Base-by-base conservation (phyloP, 2,329 filamentous ascomycete genomes). In the Fusarium nygamai region DNA sequence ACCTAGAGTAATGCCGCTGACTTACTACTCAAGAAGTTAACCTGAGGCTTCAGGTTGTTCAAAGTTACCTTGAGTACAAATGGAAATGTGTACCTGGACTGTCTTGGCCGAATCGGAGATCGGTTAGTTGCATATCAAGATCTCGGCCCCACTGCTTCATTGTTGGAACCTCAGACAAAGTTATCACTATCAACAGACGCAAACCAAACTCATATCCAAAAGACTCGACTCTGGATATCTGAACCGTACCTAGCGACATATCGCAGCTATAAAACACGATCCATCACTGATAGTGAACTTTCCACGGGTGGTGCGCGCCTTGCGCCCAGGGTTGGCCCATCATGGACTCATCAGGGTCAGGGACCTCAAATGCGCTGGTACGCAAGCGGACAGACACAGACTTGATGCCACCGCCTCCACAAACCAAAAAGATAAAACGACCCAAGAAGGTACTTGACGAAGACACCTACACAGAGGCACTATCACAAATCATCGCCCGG, bases 401-500 rank as follows among this genome's bases (percentile, higher is more conserved):
- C 63, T 85, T 85, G 75, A 98, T 98, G 95, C 93, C 94, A 22
- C 95, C 95, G 17, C 95, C 96, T 11, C 94, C 95, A 8, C 88
- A 91, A 1, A 87, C 92, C 47, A 98, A 98, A 82, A 92, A 94
- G 67, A 97, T 98, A 80, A 98, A 98, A 84, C 90, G 96, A 60
- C 96, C 96, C 0, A 91, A 92, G 71, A 93, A 92, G 71, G 91
- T 98, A 34, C 89, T 99, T 34, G 94, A 98, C 82, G 96, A 99
- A 86, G 96, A 99, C 76, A 91, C 93, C 61, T 99, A 99, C 83
- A 96, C 94, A 5, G 91, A 95, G 66, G 93, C 94, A 2, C 87
- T 99, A 34, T 98, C 95, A 1, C 92, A 96, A 76, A 98, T 99
- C 80, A 98, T 99, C 72, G 94, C 94, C 16, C 92, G 96, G 74